These are phyloP conservation scores for Gnomoniopsis sp. DNA, from an alignment of 2,329 filamentous ascomycete species.

Conservation along the genomic window DNA sequence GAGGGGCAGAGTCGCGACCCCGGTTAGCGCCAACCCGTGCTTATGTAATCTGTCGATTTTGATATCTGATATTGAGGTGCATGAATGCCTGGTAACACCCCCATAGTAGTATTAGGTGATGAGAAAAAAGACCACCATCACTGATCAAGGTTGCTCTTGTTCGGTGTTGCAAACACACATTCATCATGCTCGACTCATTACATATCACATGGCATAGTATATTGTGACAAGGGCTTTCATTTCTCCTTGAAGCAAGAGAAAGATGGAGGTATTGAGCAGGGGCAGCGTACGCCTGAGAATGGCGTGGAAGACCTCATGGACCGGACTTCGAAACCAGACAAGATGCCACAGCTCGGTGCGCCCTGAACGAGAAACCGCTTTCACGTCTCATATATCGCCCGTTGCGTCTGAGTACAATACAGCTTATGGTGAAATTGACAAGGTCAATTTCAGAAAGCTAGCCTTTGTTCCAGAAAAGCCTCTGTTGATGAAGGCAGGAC, in stretches of 20 bases:
- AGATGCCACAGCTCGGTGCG: not conserved
- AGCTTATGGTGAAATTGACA: not conserved
- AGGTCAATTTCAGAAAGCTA: not conserved
- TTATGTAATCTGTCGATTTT: not conserved
- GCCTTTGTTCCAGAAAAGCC: conserved; percentile 7
- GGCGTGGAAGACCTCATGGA: not conserved
- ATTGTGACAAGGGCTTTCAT: not conserved
- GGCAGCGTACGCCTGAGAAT: not conserved
- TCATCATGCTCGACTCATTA: not conserved
- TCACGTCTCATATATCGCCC: not conserved
- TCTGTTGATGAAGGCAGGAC: conserved; percentile 7
- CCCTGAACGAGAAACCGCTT: not conserved
- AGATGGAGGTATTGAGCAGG: not conserved
- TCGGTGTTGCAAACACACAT: not conserved
- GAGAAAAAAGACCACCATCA: no score
- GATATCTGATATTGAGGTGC: no score
- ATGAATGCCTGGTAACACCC: not conserved
- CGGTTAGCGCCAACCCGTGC: not conserved
- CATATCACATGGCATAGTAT: not conserved
- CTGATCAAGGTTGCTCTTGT: not conserved
- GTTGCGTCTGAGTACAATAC: not conserved
- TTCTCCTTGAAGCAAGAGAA: no score
- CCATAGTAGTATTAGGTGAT: not conserved
- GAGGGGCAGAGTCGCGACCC: conserved; percentile 1
- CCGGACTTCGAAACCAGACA: not conserved